Percentiles rank a stretch among this genome's conserved stretches.
These are phyloP conservation scores for Colletotrichum sp. DNA, from an alignment of 2,329 filamentous ascomycete species.

Conservation along the genomic window DNA sequence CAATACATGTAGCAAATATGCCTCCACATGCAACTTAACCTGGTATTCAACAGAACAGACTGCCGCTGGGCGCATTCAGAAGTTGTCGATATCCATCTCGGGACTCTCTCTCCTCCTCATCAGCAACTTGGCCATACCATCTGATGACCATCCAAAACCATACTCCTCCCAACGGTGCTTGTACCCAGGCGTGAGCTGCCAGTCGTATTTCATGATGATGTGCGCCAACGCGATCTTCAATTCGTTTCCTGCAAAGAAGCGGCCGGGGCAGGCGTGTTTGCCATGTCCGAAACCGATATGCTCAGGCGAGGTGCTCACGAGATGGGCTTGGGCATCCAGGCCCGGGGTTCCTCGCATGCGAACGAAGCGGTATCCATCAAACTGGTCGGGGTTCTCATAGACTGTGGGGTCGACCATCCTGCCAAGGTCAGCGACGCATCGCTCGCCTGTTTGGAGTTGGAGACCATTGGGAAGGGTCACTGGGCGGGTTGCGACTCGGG, in stretches of 20 bases:
- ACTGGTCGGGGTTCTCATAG: neutral
- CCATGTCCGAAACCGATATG: slow-evolving; percentile 43
- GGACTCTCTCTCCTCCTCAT: neutral
- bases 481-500: neutral
- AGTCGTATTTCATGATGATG: slow-evolving; percentile 16
- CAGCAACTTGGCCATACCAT: neutral
- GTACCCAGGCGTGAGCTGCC: neutral
- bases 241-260: slow-evolving; percentile 51
- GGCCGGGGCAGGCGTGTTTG: slow-evolving; percentile 44
- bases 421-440: neutral
- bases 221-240: slow-evolving; percentile 36
- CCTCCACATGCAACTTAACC: neutral
- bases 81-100: slow-evolving; percentile 14
- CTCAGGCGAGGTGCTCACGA: slow-evolving; percentile 41
- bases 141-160: neutral
- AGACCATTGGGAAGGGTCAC: slow-evolving; percentile 8
- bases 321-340: slow-evolving; percentile 31
- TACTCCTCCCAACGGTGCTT: neutral
- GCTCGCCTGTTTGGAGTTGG: slow-evolving; percentile 2
- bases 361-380: neutral
- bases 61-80: neutral
- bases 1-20: neutral
- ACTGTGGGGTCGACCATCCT: neutral
- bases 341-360: neutral
- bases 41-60: neutral